Evolutionary conservation across 805 yeast species (phyloP).

Genomic region (Wickerhamiella kurtzmanii): DNA sequence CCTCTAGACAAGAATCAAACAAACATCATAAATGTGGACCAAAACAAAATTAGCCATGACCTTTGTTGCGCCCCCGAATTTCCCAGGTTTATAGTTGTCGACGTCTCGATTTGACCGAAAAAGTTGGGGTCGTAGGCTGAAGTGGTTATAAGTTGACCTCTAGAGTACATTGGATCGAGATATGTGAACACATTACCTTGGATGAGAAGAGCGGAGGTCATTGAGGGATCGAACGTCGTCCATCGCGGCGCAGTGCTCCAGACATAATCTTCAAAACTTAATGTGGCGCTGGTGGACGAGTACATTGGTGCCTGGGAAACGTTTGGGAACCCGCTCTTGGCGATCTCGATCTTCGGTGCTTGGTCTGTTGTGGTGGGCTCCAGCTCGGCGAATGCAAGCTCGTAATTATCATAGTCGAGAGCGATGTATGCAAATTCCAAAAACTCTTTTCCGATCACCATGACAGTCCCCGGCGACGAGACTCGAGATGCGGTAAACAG

Average conservation of each 20-base stretch:
- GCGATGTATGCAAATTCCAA: not conserved
- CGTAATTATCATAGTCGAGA: not conserved
- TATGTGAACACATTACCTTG: not conserved
- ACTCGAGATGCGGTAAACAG: not conserved
- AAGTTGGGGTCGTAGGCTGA: too few species aligned
- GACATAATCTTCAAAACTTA: not conserved
- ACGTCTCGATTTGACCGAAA: not conserved
- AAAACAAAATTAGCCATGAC: not conserved
- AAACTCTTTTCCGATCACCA: not conserved
- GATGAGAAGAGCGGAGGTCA: not conserved
- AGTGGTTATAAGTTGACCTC: not conserved
- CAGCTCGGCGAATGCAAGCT: not conserved
- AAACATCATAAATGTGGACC: not conserved
- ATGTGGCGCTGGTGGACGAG: not conserved
- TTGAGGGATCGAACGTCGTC: not conserved
- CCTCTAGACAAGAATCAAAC: too few species aligned
- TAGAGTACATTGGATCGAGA: not conserved
- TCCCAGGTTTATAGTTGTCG: not conserved
- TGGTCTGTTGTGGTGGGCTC: not conserved
- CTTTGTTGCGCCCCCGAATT: not conserved
- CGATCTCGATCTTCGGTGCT: not conserved
- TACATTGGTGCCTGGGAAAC: not conserved
- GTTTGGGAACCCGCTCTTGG: not conserved
- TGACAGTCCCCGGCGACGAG: not conserved
- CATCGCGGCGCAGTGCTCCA: not conserved